Conservation (phyloP, 2,329 filamentous ascomycete species). For the Ophiostoma australiae region DNA sequence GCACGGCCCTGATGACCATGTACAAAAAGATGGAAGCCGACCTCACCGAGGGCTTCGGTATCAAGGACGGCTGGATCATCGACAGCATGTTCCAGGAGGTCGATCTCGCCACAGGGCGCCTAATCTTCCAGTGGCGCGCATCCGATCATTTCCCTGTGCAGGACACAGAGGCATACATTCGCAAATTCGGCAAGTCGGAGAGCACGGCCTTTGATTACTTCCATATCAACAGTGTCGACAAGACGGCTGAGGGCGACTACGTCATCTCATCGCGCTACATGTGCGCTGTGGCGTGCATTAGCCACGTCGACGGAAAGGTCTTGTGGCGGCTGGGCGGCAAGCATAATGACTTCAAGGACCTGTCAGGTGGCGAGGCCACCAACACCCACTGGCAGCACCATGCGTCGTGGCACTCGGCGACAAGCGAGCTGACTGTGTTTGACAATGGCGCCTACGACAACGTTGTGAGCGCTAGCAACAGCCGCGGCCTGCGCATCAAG, state of each 20-base stretch:
- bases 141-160: constrained; percentile 32
- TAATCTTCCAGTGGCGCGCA: constrained; percentile 48
- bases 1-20: constrained; percentile 32
- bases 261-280: constrained; percentile 50
- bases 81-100: constrained; percentile 43
- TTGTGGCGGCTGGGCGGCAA: constrained; percentile 52
- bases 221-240: constrained; percentile 54
- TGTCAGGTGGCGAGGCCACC: constrained; percentile 17
- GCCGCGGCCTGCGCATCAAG: constrained; percentile 37
- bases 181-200: constrained; percentile 27
- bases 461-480: constrained; percentile 19
- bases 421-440: constrained; percentile 42
- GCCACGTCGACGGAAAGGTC: constrained; percentile 42
- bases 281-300: constrained; percentile 43
- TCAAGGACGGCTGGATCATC: constrained; percentile 29
- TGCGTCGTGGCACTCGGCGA: constrained; percentile 26
- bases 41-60: constrained; percentile 42
- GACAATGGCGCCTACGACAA: constrained; percentile 41
- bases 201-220: constrained; percentile 49
- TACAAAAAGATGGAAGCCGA: constrained; percentile 47
- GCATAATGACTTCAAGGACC: constrained; percentile 42
- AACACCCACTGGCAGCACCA: constrained; percentile 40
- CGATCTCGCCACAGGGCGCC: constrained; percentile 45
- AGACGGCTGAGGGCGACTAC: constrained; percentile 47
- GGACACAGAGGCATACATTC: constrained; percentile 8